Evolutionary conservation across 805 yeast species (phyloP).

Genomic region (Saccharomycopsis babjevae): DNA sequence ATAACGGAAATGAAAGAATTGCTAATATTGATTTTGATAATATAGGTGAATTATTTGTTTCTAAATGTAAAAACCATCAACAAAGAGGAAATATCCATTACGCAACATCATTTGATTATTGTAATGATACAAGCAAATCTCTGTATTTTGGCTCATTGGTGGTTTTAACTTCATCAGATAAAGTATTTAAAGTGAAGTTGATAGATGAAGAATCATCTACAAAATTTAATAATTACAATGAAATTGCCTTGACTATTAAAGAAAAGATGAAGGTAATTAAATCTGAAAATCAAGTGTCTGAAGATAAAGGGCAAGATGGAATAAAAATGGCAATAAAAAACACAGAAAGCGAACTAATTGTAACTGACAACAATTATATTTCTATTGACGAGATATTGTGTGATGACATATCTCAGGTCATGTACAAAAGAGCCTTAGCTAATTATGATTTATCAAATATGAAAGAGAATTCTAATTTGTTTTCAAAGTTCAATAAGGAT

Average conservation of each 20-base stretch:
- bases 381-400: conserved; percentile 34
- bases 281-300: neutral
- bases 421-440: conserved; percentile 56
- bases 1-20: neutral
- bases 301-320: conserved; percentile 1
- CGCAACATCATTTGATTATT: conserved; percentile 15
- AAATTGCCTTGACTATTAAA: neutral
- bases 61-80: conserved; percentile 8
- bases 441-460: conserved; percentile 65
- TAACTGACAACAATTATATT: conserved; percentile 19
- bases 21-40: conserved; percentile 62
- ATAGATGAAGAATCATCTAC: conserved; percentile 8
- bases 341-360: conserved; percentile 20
- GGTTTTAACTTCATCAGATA: conserved; percentile 9
- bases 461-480: conserved; percentile 10
- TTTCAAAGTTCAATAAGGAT: conserved; percentile 38
- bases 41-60: conserved; percentile 54
- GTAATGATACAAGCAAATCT: neutral
- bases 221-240: conserved; percentile 9
- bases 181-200: conserved; percentile 5
- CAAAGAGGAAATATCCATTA: neutral
- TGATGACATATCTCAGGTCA: conserved; percentile 65
- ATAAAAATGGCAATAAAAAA: conserved; percentile 1
- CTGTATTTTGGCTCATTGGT: conserved; percentile 12
- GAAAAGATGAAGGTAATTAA: neutral